Evolutionary conservation across 2,329 filamentous ascomycete species (phyloP), one percentile per base, ranked within the genome.

Genomic region (Penicillium sp.): DNA sequence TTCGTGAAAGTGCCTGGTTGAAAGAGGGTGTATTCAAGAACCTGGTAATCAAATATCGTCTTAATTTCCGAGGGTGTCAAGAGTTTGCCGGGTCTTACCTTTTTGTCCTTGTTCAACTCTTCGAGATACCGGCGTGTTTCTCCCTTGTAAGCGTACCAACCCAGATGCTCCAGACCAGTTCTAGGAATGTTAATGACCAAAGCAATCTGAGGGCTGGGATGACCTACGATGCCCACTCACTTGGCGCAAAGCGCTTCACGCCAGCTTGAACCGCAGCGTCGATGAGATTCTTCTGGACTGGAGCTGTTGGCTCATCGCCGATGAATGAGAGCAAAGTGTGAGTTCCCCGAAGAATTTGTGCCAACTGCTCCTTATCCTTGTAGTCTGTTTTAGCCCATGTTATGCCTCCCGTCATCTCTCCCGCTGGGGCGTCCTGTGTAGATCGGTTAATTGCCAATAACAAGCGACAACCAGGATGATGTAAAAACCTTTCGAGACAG

Each of bases 11-110:
- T 64, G 0, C 82, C 83, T 0, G 82, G 82, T 39, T 86, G 83
- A 64, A 87, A 86, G 0, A 86, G 72, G 0, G 74, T 80, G 68
- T 87, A 87, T 59, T 87, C 83, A 5, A 87, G 73, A 4, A 83
- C 74, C 82, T 85, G 43, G 1, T 51, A 28, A 39, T 48, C 28
- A 45, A 53, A 17, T 48, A 34, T 28, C 15, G 2, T 17, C 6
- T 48, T n/a, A 55, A 20, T 31, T 31, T 31, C 28, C 28, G 28
- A 31, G 4, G 4, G 5, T 31, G 28, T 6, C 7, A 8, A 31
- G 20, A 11, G 42, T 38, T 47, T 25, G 47, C 14, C 5, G 20
- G 41, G 11, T 12, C 65, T 61, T 55, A 80, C 81, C 53, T 79
- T 77, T 25, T 75, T 72, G 12, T 80, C 71, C 41, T 77, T 75